Evolutionary conservation across 2,329 filamentous ascomycete species (phyloP).

Genomic region (Exophiala dermatitidis): DNA sequence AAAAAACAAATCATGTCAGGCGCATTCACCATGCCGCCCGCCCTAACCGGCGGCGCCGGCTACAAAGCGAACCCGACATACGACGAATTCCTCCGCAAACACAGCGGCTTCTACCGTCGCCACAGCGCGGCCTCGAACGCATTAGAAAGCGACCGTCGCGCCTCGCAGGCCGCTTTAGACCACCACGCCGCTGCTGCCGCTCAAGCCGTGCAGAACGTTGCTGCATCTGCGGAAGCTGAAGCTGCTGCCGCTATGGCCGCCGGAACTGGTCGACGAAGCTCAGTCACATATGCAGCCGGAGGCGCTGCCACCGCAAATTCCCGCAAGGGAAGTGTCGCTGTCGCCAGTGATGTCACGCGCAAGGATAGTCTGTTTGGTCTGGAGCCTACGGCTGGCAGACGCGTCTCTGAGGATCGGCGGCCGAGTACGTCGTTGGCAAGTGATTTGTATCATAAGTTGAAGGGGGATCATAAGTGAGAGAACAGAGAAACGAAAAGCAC

Average conservation of each 20-base stretch:
- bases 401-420: conserved; percentile 21
- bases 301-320: conserved; percentile 18
- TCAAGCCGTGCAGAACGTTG: conserved; percentile 21
- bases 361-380: conserved; percentile 27
- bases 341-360: conserved; percentile 24
- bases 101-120: conserved; percentile 25
- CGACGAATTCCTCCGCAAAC: conserved; percentile 26
- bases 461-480: conserved; percentile 15
- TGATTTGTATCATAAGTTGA: conserved; percentile 26
- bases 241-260: conserved; percentile 10
- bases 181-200: conserved; percentile 13
- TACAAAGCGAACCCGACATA: conserved; percentile 27
- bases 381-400: conserved; percentile 22
- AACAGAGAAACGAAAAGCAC: neutral
- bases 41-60: conserved; percentile 25
- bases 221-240: conserved; percentile 11
- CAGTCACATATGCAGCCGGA: neutral
- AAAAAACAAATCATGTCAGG: conserved; percentile 20
- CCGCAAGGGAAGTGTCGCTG: conserved; percentile 26
- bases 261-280: neutral
- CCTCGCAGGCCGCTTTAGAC: conserved; percentile 21
- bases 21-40: conserved; percentile 25
- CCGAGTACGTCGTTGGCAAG: conserved; percentile 25
- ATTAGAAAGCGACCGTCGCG: conserved; percentile 23
- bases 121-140: conserved; percentile 26